Percentiles rank a stretch among this genome's conserved stretches.
These are phyloP conservation scores for Pseudoturritis turrita DNA, from an alignment of 345 rosid species.

Conservation along the genomic window DNA sequence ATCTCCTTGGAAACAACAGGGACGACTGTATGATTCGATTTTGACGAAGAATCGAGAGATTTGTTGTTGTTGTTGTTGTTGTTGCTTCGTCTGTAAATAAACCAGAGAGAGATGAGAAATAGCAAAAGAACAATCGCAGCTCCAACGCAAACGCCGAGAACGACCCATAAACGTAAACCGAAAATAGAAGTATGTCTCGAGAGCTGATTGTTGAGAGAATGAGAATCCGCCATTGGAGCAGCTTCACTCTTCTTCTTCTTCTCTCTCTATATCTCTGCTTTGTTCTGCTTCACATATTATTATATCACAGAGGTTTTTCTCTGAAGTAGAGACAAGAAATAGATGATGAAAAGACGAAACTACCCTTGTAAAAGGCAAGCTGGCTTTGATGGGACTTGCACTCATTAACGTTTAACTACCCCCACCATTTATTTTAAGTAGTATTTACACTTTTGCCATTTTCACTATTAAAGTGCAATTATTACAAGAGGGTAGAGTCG, in stretches of 20 bases:
- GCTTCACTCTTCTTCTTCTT: neutral
- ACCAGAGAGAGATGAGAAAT: conserved; percentile 79
- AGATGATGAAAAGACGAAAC: neutral
- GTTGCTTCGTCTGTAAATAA: conserved; percentile 61
- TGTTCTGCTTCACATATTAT: conserved; percentile 34
- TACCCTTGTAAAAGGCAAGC: conserved; percentile 26
- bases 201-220: conserved; percentile 63
- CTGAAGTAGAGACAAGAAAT: conserved; percentile 13
- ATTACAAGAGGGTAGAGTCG: conserved; percentile 1
- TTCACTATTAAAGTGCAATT: neutral
- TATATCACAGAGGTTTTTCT: conserved; percentile 13
- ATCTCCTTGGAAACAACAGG: conserved; percentile 80
- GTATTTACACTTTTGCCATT: conserved; percentile 11
- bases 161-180: conserved; percentile 73
- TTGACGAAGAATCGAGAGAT: conserved; percentile 24
- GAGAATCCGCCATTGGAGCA: conserved; percentile 55
- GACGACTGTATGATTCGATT: conserved; percentile 37
- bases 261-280: neutral
- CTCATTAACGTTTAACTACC: neutral
- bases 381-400: conserved; percentile 32
- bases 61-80: conserved; percentile 36
- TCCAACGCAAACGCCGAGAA: conserved; percentile 81
- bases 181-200: conserved; percentile 63
- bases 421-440: neutral
- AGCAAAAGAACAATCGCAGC: conserved; percentile 75